These are phyloP conservation scores for Diphasiastrum complanatum DNA, from an alignment of 83 land plant genomes.

Conservation along the genomic window DNA sequence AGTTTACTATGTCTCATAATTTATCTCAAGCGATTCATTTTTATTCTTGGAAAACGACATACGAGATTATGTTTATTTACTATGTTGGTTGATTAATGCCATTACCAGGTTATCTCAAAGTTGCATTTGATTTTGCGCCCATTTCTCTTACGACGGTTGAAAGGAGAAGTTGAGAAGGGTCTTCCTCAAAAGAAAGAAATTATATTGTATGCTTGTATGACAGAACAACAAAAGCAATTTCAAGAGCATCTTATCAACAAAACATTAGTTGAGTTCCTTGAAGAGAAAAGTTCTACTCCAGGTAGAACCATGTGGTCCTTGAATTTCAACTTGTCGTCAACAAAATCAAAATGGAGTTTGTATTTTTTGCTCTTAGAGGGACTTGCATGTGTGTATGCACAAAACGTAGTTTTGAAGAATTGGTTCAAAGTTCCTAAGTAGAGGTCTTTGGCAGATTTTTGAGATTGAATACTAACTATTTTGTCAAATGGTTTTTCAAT, in stretches of 20 bases:
- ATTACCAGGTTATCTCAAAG: neutral
- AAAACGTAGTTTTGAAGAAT: too few species aligned
- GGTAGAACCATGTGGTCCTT: too few species aligned
- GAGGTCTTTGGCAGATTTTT: too few species aligned
- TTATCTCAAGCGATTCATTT: neutral
- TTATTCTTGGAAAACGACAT: neutral
- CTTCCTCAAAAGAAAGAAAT: slow-evolving; percentile 1
- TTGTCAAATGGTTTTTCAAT: neutral
- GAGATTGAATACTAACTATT: too few species aligned
- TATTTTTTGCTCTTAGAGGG: too few species aligned
- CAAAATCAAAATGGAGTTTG: too few species aligned
- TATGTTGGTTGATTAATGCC: neutral
- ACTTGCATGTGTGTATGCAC: too few species aligned
- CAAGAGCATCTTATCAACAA: neutral
- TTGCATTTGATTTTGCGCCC: slow-evolving; percentile 1
- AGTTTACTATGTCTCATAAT: neutral
- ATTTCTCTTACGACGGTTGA: slow-evolving; percentile 9
- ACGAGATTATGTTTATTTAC: neutral
- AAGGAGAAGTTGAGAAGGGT: slow-evolving; percentile 8
- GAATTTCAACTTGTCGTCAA: too few species aligned
- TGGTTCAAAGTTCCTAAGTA: too few species aligned
- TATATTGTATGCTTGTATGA: neutral
- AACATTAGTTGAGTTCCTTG: neutral
- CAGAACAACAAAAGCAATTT: neutral
- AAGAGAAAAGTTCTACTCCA: neutral